Evolutionary conservation across 1,284 basidiomycete species (phyloP).

Genomic region (Agroathelia rolfsii): DNA sequence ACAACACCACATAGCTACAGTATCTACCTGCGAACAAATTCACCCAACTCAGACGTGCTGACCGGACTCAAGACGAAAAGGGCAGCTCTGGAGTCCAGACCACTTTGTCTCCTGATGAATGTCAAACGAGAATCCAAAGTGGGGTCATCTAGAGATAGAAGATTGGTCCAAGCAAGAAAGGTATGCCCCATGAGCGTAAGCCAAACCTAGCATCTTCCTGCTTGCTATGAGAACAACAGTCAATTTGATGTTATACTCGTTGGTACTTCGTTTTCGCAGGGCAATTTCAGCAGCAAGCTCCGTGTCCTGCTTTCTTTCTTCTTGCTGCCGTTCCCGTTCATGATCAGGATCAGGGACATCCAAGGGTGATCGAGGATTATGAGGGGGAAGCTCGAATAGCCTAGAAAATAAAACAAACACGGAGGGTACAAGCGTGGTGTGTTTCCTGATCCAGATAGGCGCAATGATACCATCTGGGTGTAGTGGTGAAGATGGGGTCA

Average conservation of each 20-base stretch:
- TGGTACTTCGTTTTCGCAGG: constrained; percentile 66
- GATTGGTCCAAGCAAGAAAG: constrained; percentile 2
- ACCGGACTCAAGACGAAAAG: constrained; percentile 94
- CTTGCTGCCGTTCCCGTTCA: constrained; percentile 46
- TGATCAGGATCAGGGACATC: constrained; percentile 41
- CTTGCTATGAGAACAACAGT: constrained; percentile 92
- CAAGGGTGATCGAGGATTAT: constrained; percentile 36
- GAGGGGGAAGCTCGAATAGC: constrained; percentile 56
- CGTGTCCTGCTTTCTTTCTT: constrained; percentile 65
- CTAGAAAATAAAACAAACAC: constrained; percentile 88
- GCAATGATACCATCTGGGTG: constrained; percentile 93
- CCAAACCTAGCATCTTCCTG: constrained; percentile 71
- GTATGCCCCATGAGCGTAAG: constrained; percentile 9
- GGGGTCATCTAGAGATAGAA: constrained; percentile 56
- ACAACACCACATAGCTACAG: constrained; percentile 2
- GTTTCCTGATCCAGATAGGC: constrained; percentile 95
- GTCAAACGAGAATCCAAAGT: constrained; percentile 76
- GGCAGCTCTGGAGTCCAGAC: constrained; percentile 83
- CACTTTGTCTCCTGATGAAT: constrained; percentile 77
- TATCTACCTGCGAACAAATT: constrained; percentile 78
- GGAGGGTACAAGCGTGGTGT: constrained; percentile 81
- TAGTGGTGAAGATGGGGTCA: constrained; percentile 80
- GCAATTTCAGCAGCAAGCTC: constrained; percentile 74
- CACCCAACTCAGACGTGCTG: constrained; percentile 66
- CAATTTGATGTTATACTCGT: constrained; percentile 85